A percentile compares a stretch with the other conserved stretches of the same genome.
These are phyloP conservation scores for Eucalyptus guilfoylei DNA, from an alignment of 345 rosid genomes.

Conservation along the genomic window DNA sequence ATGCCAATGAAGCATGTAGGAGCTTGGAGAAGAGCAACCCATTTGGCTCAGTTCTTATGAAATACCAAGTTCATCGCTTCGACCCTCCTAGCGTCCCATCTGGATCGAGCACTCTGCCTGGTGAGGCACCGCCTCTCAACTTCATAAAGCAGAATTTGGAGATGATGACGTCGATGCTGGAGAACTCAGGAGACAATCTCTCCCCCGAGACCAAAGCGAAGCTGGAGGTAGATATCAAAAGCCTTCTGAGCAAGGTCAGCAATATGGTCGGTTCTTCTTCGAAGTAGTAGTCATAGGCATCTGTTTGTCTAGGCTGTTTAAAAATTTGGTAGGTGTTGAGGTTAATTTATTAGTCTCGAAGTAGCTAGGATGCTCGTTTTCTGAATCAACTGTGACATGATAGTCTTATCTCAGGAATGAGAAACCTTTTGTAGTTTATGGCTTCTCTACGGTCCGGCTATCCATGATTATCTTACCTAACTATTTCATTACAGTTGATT, in stretches of 20 bases:
- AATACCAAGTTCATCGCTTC: conserved; percentile 16
- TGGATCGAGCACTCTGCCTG: conserved; percentile 6
- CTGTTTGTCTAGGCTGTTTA: background rate
- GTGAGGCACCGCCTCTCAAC: conserved; percentile 46
- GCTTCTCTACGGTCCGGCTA: background rate
- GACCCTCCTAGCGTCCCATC: background rate
- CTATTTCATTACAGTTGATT: background rate
- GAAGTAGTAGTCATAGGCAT: background rate
- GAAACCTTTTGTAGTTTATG: background rate
- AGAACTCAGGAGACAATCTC: conserved; percentile 66
- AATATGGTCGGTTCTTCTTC: conserved; percentile 43
- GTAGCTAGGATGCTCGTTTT: background rate
- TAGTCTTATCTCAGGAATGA: background rate
- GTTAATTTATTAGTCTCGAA: background rate
- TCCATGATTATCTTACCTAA: background rate
- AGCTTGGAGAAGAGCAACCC: conserved; percentile 52
- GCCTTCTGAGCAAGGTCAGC: conserved; percentile 64
- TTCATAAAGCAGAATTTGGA: conserved; percentile 69
- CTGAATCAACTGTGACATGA: background rate
- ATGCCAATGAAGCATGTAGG: conserved; percentile 48
- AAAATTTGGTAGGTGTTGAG: background rate
- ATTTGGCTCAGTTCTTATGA: conserved; percentile 33
- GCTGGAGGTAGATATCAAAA: conserved; percentile 63
- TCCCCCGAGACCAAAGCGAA: conserved; percentile 69
- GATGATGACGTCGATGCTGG: conserved; percentile 87